Conservation (phyloP, 2,329 filamentous ascomycete species). For the Sclerotinia borealis region DNA sequence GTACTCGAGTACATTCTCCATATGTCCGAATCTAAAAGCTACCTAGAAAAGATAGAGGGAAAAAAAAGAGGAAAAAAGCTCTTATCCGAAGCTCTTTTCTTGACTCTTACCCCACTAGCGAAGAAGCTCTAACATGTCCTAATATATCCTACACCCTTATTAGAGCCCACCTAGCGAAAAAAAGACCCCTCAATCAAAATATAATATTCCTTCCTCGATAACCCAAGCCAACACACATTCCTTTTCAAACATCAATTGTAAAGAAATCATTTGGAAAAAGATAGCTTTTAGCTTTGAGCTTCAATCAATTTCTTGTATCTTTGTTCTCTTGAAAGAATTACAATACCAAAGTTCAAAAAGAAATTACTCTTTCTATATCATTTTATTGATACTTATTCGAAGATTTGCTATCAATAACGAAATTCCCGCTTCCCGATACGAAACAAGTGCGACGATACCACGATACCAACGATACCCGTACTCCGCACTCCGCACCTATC, state of each 20-base stretch:
- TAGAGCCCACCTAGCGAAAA: not conserved
- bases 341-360: not conserved
- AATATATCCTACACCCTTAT: not conserved
- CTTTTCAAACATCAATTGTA: conserved; percentile 13
- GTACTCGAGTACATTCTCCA: not conserved
- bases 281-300: not conserved
- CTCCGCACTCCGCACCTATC: not conserved
- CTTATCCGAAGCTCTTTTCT: not conserved
- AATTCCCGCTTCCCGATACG: conserved; percentile 3
- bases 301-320: not conserved
- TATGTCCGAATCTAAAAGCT: not conserved
- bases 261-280: not conserved
- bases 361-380: not conserved
- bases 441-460: not conserved
- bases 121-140: not conserved
- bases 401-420: not conserved
- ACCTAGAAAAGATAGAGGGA: not conserved
- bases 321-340: conserved; percentile 4
- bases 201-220: not conserved
- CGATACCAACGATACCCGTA: not conserved
- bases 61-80: not conserved
- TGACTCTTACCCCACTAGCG: not conserved
- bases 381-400: not conserved
- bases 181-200: conserved; percentile 3
- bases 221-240: not conserved